Conservation (phyloP, 352 stramenopile genomes). For the Phytophthora citricola region DNA sequence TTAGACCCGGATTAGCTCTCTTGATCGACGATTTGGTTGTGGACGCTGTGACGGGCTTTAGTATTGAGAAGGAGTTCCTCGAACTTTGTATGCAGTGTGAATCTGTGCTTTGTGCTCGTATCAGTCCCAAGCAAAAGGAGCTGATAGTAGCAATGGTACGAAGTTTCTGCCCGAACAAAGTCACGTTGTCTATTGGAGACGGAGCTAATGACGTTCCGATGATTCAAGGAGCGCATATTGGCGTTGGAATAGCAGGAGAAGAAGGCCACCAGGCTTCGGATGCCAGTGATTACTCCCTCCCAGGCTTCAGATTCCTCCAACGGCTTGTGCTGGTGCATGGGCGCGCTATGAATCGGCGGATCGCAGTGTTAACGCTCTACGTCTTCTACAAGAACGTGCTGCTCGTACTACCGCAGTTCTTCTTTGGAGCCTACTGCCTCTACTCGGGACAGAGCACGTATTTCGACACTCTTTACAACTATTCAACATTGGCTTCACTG, state of each 20-base stretch:
- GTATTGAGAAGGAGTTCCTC: conserved; percentile 56
- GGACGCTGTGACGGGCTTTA: conserved; percentile 45
- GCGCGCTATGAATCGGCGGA: conserved; percentile 74
- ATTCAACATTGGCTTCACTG: conserved; percentile 86
- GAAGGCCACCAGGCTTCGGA: conserved; percentile 89
- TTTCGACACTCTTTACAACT: conserved; percentile 81
- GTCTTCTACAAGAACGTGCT: conserved; percentile 92
- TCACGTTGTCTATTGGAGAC: conserved; percentile 89
- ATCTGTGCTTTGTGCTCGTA: conserved; percentile 96
- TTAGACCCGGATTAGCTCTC: conserved; percentile 35
- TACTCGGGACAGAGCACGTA: conserved; percentile 84
- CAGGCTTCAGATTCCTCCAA: conserved; percentile 86
- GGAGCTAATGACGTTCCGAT: conserved; percentile 94
- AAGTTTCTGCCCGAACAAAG: conserved; percentile 44
- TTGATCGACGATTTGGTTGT: conserved; percentile 61
- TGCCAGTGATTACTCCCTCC: conserved; percentile 90
- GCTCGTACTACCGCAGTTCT: conserved; percentile 81
- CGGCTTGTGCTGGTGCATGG: conserved; percentile 90
- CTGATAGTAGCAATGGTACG: conserved; percentile 95
- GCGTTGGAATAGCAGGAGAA: conserved; percentile 65
- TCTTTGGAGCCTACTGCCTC: conserved; percentile 73
- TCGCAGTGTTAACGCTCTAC: conserved; percentile 75
- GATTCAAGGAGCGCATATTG: conserved; percentile 86
- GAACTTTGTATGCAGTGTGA: conserved; percentile 80
- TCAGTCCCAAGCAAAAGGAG: conserved; percentile 97